phyloP scores from a whole-genome alignment of 495 filamentous ascomycete genomes.

The Xylaria telfairii region DNA sequence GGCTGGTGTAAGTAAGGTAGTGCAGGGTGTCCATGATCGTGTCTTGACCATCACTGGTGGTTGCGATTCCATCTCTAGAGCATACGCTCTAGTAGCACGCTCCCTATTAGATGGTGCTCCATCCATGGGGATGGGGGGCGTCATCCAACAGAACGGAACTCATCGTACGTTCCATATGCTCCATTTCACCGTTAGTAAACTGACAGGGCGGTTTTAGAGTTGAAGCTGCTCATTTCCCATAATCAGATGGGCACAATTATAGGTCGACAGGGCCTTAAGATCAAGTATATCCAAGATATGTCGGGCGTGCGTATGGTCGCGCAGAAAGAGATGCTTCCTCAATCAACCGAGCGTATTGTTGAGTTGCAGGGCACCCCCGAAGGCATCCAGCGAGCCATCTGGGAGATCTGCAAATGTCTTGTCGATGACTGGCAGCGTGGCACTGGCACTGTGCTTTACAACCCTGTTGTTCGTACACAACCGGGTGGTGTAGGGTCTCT shows the following conservation, averaged over 20 bases:
- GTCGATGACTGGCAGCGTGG: constrained; percentile 97
- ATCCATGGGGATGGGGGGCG: constrained; percentile 90
- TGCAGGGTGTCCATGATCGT: constrained; percentile 94
- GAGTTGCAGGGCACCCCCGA: constrained; percentile 93
- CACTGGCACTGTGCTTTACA: constrained; percentile 95
- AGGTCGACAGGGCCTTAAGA: constrained; percentile 92
- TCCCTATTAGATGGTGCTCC: constrained; percentile 91
- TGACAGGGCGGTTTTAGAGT: constrained; percentile 61
- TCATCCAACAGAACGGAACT: constrained; percentile 82
- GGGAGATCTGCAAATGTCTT: constrained; percentile 99
- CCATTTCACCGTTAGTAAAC: constrained; percentile 20
- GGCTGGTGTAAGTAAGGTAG: constrained; percentile 97
- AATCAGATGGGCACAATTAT: constrained; percentile 99
- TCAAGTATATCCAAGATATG: constrained; percentile 98
- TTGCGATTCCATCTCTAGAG: constrained; percentile 83
- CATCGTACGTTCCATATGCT: constrained; percentile 75
- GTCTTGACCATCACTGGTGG: constrained; percentile 93
- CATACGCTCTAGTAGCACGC: constrained; percentile 91
- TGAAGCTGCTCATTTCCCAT: constrained; percentile 97
- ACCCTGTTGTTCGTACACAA: constrained; percentile 87
- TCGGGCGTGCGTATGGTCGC: constrained; percentile 98
- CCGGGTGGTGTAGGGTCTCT: constrained; percentile 58
- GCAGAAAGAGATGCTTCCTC: constrained; percentile 98
- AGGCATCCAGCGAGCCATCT: constrained; percentile 91
- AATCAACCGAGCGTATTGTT: constrained; percentile 98